Evolutionary conservation across 176 grass and related monocot genomes (phyloP), one percentile per base, ranked within the genome.

Genomic region (Paspalum notatum): DNA sequence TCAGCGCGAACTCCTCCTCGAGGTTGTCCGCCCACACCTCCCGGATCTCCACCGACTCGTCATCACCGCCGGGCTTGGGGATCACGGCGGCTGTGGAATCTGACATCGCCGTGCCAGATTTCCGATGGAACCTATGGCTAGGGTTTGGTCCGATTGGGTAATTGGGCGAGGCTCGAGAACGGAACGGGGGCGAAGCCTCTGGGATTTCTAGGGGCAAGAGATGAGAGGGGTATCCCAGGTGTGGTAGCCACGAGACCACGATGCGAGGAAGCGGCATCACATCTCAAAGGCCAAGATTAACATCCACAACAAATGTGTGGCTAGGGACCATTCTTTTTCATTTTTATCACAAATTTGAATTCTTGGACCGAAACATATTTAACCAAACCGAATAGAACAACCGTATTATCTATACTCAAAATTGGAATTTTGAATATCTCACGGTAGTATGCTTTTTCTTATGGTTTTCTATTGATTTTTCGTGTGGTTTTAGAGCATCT

Each of bases 1-100:
- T 98, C 67, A 98, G 92, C 76, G 85, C 84, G 75, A 98, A 95
- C 86, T 98, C 96, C 53, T 82, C 66, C 62, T 91, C 90, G 49
- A 98, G 84, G 60, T 95, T 98, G 72, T 98, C 96, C 61, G 83
- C 82, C 96, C 96, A 98, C 70, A 98, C 96, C 92, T 98, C 96
- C 25, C 96, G 92, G 86, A 98, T 98, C 90, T 98, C 88, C 65
- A 98, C 96, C 58, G 88, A 69, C 55, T 98, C 96, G 50, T 86
- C 85, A 20, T 64, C 74, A 8, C 86, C 93, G 58, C 77, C 76
- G 12, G 58, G 72, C 57, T 77, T 89, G 20, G 82, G 66, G 58
- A 82, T 82, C 55, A 71, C 72, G 65, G 50, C 72, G 8, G 72
- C 41, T 13, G 50, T 56, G 50, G 79, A 56, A 62, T 89, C 71